Evolutionary conservation across 176 grass and related monocot genomes (phyloP).

Genomic region (Oryza longistaminata): DNA sequence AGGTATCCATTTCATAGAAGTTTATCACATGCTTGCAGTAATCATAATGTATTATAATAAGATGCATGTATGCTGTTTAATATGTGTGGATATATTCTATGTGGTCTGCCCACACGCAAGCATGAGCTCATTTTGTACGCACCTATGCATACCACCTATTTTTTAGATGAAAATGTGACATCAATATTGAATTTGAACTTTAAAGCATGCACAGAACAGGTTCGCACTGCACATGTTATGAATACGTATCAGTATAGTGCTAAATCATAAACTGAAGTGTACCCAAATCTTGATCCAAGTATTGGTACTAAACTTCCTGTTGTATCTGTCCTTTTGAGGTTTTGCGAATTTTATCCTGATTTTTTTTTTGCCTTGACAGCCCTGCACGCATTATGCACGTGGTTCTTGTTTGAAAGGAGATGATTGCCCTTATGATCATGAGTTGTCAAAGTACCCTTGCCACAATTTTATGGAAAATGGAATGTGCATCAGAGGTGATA

Average conservation of each 20-base stretch:
- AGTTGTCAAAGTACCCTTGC: conserved; percentile 84
- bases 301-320: neutral
- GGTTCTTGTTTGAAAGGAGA: conserved; percentile 93
- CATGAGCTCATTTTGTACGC: neutral
- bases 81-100: neutral
- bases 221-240: neutral
- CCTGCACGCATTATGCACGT: conserved; percentile 81
- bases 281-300: conserved; percentile 12
- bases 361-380: conserved; percentile 44
- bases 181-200: neutral
- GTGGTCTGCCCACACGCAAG: neutral
- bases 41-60: conserved; percentile 22
- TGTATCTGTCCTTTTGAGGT: conserved; percentile 11
- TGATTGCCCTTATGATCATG: conserved; percentile 91
- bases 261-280: conserved; percentile 6
- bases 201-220: neutral
- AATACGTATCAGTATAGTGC: neutral
- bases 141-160: neutral
- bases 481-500: conserved; percentile 74
- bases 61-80: conserved; percentile 2
- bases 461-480: conserved; percentile 77
- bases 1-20: conserved; percentile 45
- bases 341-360: conserved; percentile 21
- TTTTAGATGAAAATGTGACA: neutral
- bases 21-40: neutral